phyloP scores from a whole-genome alignment of 257 asterid species.

The Fraxinus anomala region DNA sequence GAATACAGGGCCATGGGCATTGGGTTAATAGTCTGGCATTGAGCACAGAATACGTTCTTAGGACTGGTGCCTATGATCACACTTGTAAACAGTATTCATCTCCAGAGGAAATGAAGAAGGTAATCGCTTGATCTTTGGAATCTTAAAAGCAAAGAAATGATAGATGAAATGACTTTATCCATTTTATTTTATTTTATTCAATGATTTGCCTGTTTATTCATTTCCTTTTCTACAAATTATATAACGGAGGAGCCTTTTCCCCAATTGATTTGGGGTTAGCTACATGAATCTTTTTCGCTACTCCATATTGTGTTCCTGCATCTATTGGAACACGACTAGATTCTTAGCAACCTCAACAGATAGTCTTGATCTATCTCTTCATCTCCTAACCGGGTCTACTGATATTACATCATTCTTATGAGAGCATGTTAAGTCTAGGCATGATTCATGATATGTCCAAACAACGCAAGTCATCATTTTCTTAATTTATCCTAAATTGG shows the following conservation, averaged over 20 bases:
- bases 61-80: constrained; percentile 96
- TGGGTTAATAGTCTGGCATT: constrained; percentile 96
- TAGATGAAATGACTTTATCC: not conserved
- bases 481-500: not conserved
- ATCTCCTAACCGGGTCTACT: not conserved
- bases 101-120: constrained; percentile 92
- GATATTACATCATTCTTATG: not conserved
- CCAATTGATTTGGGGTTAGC: not conserved
- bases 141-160: not conserved
- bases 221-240: constrained; percentile 7
- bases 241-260: not conserved
- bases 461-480: no score
- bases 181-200: no score
- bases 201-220: constrained; percentile 5
- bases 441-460: not conserved
- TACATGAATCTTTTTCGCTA: not conserved
- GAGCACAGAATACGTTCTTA: constrained; percentile 93
- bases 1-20: constrained; percentile 88
- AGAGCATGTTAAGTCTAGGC: not conserved
- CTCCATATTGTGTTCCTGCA: not conserved
- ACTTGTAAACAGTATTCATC: constrained; percentile 64
- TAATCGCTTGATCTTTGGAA: constrained; percentile 30
- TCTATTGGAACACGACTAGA: not conserved
- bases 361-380: not conserved
- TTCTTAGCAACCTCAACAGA: not conserved